A percentile compares a stretch with the other conserved stretches of the same genome.
Evolutionary conservation across 257 asterid genomes (phyloP).

Genomic region (Cruciata laevipes): DNA sequence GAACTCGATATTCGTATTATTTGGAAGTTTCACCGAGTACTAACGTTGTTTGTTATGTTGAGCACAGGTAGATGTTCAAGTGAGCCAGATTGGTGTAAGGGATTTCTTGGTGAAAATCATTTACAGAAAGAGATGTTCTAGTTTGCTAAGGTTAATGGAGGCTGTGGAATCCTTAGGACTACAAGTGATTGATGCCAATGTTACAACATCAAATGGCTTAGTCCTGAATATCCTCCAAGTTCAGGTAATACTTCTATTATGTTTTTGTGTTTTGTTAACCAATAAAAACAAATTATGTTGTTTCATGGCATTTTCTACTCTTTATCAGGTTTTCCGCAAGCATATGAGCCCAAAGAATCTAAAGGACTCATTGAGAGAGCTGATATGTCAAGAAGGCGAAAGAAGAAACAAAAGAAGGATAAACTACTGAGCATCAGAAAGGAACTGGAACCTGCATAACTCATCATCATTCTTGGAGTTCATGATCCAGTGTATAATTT

Average conservation of each 20-base stretch:
- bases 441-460: not conserved
- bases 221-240: slow-evolving; percentile 43
- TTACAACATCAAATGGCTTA: slow-evolving; percentile 43
- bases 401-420: not conserved
- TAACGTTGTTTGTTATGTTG: not conserved
- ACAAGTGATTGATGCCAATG: slow-evolving; percentile 51
- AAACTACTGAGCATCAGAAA: not conserved
- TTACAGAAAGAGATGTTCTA: slow-evolving; percentile 35
- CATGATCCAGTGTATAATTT: too few species aligned
- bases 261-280: not conserved
- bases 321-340: slow-evolving; percentile 32
- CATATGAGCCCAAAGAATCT: slow-evolving; percentile 28
- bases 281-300: not conserved
- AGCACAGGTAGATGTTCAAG: slow-evolving; percentile 53
- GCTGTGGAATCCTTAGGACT: slow-evolving; percentile 51
- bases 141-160: slow-evolving; percentile 52
- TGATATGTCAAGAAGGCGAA: slow-evolving; percentile 17
- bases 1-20: not conserved
- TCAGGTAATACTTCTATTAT: slow-evolving; percentile 36
- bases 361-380: slow-evolving; percentile 39
- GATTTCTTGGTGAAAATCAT: slow-evolving; percentile 48
- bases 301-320: slow-evolving; percentile 8
- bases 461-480: not conserved
- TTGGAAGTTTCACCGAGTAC: not conserved
- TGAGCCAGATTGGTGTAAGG: slow-evolving; percentile 43